These are phyloP conservation scores for Thermothelomyces thermophilus DNA, from an alignment of 2,329 filamentous ascomycete species.

Conservation along the genomic window DNA sequence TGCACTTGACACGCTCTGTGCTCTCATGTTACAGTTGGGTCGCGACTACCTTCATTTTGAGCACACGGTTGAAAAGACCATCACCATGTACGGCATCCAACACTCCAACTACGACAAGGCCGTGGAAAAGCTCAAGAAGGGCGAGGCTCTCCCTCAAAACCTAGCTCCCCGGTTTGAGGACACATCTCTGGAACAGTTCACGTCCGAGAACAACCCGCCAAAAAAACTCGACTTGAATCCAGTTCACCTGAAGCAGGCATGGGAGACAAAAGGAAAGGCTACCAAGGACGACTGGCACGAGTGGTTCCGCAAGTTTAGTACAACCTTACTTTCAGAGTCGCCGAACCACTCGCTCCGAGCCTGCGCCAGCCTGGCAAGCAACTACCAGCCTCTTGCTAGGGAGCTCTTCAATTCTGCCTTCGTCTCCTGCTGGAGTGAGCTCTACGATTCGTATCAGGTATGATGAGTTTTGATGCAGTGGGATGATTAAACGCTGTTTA, in stretches of 20 bases:
- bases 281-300: constrained; percentile 99
- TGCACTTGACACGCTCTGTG: constrained; percentile 88
- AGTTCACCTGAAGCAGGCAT: constrained; percentile 92
- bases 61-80: constrained; percentile 81
- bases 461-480: not conserved
- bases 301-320: constrained; percentile 95
- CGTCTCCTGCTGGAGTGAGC: constrained; percentile 96
- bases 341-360: constrained; percentile 92
- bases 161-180: constrained; percentile 77
- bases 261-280: constrained; percentile 94
- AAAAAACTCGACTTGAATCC: constrained; percentile 98
- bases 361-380: constrained; percentile 83
- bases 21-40: constrained; percentile 90
- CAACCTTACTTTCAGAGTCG: constrained; percentile 88
- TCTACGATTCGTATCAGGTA: constrained; percentile 86
- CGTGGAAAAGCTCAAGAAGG: constrained; percentile 87
- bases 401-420: constrained; percentile 98
- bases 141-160: constrained; percentile 90
- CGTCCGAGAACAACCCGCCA: constrained; percentile 69
- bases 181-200: constrained; percentile 70
- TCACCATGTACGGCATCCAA: constrained; percentile 72
- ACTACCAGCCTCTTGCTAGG: constrained; percentile 84
- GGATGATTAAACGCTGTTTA: too few species aligned
- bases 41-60: constrained; percentile 94
- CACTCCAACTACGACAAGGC: constrained; percentile 90